Conservation (phyloP, 179 eudicot genomes). For the Silene vulgaris region DNA sequence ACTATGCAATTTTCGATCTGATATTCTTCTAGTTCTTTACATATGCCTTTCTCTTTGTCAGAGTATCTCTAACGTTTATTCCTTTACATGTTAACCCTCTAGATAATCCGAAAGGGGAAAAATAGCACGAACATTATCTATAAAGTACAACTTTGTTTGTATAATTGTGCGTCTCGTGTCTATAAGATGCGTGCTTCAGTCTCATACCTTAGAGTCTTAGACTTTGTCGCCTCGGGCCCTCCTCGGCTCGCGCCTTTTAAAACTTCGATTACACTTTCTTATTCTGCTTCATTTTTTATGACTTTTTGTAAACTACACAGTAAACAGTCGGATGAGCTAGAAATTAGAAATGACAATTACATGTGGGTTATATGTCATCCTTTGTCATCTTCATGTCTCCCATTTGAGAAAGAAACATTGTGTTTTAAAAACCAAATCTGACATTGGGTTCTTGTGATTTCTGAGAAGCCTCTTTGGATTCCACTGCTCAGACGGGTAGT, state of each 20-base stretch:
- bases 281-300: not conserved
- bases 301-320: not conserved
- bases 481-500: slow-evolving; percentile 67
- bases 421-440: not conserved
- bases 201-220: too few relatives aligned
- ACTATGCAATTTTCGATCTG: too few relatives aligned
- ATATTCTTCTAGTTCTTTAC: too few relatives aligned
- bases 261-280: not conserved
- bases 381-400: not conserved
- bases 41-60: too few relatives aligned
- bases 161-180: too few relatives aligned
- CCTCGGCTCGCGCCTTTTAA: not conserved
- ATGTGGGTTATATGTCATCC: not conserved
- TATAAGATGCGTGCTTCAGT: too few relatives aligned
- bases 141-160: too few relatives aligned
- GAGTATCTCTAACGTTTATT: too few relatives aligned
- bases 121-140: too few relatives aligned
- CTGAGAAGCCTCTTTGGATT: slow-evolving; percentile 44
- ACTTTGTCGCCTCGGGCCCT: too few relatives aligned
- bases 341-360: not conserved
- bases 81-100: too few relatives aligned
- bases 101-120: too few relatives aligned
- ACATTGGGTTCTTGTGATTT: slow-evolving; percentile 16
- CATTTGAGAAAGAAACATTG: not conserved
- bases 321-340: not conserved